Percentiles rank a stretch among this genome's conserved stretches.
phyloP scores from a whole-genome alignment of 83 land plant species.

The Larix sibirica region DNA sequence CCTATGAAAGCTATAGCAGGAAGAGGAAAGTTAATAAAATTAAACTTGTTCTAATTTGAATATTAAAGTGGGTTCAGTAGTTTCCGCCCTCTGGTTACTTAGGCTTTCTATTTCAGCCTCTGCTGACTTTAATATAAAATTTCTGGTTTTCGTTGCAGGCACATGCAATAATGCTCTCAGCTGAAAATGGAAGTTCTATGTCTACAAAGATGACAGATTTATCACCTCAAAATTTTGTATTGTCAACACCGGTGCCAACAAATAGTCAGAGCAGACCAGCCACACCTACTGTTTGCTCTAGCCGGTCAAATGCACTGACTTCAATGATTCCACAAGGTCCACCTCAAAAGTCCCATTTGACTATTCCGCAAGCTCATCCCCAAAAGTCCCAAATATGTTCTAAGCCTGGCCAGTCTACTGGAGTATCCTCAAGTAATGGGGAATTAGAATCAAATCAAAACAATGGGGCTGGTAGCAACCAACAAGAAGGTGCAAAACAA shows the following conservation, averaged over 20 bases:
- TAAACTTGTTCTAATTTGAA: background rate
- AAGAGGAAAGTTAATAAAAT: background rate
- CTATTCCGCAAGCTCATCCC: background rate
- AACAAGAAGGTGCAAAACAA: constrained; percentile 12
- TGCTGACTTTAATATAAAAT: background rate
- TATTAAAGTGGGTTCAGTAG: background rate
- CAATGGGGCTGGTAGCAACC: background rate
- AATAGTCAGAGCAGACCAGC: constrained; percentile 9
- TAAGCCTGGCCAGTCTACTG: constrained; percentile 1
- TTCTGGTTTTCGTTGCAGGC: constrained; percentile 21
- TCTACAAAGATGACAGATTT: background rate
- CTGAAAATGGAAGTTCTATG: constrained; percentile 12
- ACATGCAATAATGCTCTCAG: constrained; percentile 26
- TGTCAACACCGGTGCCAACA: constrained; percentile 12
- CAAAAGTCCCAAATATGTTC: constrained; percentile 3
- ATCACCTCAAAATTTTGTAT: background rate
- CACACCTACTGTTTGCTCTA: background rate
- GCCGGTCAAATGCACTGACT: background rate
- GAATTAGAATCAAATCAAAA: background rate
- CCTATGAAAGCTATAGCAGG: background rate
- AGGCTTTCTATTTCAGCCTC: background rate
- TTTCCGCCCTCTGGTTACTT: background rate
- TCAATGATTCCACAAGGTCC: constrained; percentile 1
- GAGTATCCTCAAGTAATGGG: constrained; percentile 7
- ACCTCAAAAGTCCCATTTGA: background rate